Evolutionary conservation across 176 grass and related monocot species (phyloP).

Genomic region (Bonia amplexicaulis): DNA sequence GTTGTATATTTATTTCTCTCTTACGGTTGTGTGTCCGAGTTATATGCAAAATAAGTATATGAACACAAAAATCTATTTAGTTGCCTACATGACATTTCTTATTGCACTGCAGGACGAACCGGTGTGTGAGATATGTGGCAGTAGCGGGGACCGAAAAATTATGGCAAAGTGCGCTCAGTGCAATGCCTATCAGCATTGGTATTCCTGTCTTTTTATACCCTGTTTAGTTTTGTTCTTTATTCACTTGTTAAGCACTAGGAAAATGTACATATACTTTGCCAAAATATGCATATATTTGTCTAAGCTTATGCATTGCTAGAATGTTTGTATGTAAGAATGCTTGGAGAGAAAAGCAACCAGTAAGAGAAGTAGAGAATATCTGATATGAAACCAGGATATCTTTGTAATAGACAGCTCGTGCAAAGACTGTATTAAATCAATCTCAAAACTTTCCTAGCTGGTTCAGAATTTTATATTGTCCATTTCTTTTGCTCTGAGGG

Average conservation of each 20-base stretch:
- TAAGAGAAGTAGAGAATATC: background rate
- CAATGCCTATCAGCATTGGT: conserved; percentile 16
- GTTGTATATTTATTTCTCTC: background rate
- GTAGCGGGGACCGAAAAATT: background rate
- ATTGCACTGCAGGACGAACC: background rate
- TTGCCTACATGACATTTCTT: background rate
- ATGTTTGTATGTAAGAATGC: background rate
- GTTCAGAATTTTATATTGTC: background rate
- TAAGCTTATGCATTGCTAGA: background rate
- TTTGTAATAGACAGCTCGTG: background rate
- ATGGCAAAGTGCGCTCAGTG: conserved; percentile 13
- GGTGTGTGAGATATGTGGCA: conserved; percentile 34
- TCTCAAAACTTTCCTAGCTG: background rate
- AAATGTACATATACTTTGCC: background rate
- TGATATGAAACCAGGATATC: conserved; percentile 4
- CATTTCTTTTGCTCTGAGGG: background rate
- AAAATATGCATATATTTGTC: background rate
- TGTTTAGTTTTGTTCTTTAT: background rate
- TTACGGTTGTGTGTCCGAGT: background rate
- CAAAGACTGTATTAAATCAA: background rate
- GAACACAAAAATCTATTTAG: background rate
- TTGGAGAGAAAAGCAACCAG: background rate
- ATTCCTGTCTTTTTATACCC: background rate
- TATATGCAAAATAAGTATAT: background rate
- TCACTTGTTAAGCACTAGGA: background rate